These are phyloP conservation scores for Lichtheimia ornata DNA, from an alignment of 371 early-diverging fungal genomes.

Conservation along the genomic window DNA sequence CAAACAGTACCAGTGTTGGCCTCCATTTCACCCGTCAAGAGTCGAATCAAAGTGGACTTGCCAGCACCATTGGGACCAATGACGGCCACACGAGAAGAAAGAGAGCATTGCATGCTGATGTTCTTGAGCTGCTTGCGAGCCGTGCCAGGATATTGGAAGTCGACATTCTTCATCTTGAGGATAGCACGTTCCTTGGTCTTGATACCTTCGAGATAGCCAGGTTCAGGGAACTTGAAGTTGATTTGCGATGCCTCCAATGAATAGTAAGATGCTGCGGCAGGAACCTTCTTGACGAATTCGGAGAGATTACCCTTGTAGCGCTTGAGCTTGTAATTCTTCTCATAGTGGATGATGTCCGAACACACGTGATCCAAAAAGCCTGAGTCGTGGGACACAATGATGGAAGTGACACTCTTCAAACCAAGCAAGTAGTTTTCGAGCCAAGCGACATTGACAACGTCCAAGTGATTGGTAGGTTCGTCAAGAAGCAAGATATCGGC, in stretches of 20 bases:
- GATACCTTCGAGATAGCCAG: slow-evolving; percentile 73
- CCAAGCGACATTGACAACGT: slow-evolving; percentile 81
- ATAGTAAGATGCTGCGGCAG: slow-evolving; percentile 78
- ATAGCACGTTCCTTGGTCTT: slow-evolving; percentile 75
- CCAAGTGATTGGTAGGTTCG: slow-evolving; percentile 93
- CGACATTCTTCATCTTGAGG: slow-evolving; percentile 63
- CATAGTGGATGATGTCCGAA: slow-evolving; percentile 83
- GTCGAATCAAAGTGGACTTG: slow-evolving; percentile 82
- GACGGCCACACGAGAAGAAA: slow-evolving; percentile 71
- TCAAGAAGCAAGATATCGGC: slow-evolving; percentile 88
- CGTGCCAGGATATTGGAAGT: slow-evolving; percentile 70
- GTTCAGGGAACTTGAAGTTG: slow-evolving; percentile 69
- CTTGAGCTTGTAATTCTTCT: slow-evolving; percentile 71
- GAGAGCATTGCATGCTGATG: slow-evolving; percentile 65
- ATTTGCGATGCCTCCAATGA: slow-evolving; percentile 60
- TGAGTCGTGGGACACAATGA: slow-evolving; percentile 93
- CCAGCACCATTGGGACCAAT: slow-evolving; percentile 75
- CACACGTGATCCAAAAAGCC: slow-evolving; percentile 85
- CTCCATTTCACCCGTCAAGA: slow-evolving; percentile 76
- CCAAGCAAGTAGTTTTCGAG: slow-evolving; percentile 76
- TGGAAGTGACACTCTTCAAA: slow-evolving; percentile 71
- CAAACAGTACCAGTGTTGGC: slow-evolving; percentile 67
- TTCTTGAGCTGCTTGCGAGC: slow-evolving; percentile 50
- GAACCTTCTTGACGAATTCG: slow-evolving; percentile 77
- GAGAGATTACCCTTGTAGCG: slow-evolving; percentile 83